Evolutionary conservation across 495 filamentous ascomycete genomes (phyloP), one percentile per base, ranked within the genome.

Genomic region (Cudoniella acicularis): DNA sequence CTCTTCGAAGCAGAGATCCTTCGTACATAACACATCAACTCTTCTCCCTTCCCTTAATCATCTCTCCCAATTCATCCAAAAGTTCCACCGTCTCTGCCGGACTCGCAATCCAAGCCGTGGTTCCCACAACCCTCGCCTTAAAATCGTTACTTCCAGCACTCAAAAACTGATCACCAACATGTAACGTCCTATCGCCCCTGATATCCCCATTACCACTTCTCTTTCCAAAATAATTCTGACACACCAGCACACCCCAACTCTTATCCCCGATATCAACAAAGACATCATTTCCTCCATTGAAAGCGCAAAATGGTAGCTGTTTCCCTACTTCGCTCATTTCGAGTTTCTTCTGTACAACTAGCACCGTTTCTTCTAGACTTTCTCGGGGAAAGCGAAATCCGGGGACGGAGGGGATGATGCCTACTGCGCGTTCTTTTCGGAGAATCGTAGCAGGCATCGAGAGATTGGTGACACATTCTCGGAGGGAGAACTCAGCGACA

Each of bases 201-300:
- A 67, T 67, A 36, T 45, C 41, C 22, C 36, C 30, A 17, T 53
- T 20, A 9, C 22, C 48, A 21, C 27, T 27, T 8, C 16, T 10
- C 17, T 17, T 41, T 4, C 86, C 89, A 65, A 98, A 96, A 75
- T 91, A 99, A n/a, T 83, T 78, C 75, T 98, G 94, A 57, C 91
- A 96, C 0, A 88, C 90, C 10, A 88, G 76, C 21, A 99, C 95
- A 58, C 95, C 95, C 86, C 90, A 93, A 42, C 87, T 88, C 70
- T 99, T 99, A 71, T 99, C 95, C 49, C 95, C 95, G 64, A 99
- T 97, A 73, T 99, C 95, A 40, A 99, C 93, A 68, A 99, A 99
- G 21, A 97, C 91, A 68, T 98, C 92, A 56, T 95, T 92, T 8
- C 93, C 92, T 21, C 91, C 94, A 70, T 99, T 98, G 76, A 99